Percentiles rank a stretch among this genome's conserved stretches.
Conservation (phyloP, 1,139 yeast genomes). For the Hansenula lynferdii region DNA sequence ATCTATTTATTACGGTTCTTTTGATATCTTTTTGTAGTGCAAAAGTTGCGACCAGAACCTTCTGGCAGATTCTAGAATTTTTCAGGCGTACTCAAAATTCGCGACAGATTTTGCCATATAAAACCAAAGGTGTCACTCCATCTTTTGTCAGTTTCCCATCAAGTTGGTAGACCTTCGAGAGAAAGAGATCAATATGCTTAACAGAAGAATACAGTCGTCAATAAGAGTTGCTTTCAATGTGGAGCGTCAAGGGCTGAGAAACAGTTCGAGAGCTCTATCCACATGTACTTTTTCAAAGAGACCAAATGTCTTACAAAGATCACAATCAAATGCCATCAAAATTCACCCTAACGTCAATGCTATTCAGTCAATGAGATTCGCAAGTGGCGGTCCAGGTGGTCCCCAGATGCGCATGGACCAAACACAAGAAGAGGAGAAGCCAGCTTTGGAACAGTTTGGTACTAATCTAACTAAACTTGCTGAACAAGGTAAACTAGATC, state of each 20-base stretch:
- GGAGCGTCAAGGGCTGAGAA: background rate
- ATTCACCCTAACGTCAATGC: no score
- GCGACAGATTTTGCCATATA: no score
- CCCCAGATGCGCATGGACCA: no score
- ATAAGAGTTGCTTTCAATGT: background rate
- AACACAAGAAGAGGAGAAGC: constrained; percentile 50
- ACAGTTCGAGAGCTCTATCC: background rate
- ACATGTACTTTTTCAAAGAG: background rate
- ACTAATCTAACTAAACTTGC: constrained; percentile 85
- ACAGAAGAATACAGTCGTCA: background rate
- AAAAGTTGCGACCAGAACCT: no score
- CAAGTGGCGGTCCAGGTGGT: constrained; percentile 9
- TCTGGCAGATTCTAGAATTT: constrained; percentile 4
- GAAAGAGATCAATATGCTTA: background rate
- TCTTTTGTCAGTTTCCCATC: no score
- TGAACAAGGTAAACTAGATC: constrained; percentile 85
- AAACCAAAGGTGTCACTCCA: no score
- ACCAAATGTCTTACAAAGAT: no score
- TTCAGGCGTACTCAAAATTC: no score
- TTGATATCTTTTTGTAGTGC: no score
- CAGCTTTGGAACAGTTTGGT: constrained; percentile 86
- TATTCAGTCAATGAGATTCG: constrained; percentile 8
- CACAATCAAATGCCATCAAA: no score
- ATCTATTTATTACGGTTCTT: background rate
- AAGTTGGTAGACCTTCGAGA: no score